These are phyloP conservation scores for Mucor plumbeus DNA, from an alignment of 371 early-diverging fungal species.

Conservation along the genomic window DNA sequence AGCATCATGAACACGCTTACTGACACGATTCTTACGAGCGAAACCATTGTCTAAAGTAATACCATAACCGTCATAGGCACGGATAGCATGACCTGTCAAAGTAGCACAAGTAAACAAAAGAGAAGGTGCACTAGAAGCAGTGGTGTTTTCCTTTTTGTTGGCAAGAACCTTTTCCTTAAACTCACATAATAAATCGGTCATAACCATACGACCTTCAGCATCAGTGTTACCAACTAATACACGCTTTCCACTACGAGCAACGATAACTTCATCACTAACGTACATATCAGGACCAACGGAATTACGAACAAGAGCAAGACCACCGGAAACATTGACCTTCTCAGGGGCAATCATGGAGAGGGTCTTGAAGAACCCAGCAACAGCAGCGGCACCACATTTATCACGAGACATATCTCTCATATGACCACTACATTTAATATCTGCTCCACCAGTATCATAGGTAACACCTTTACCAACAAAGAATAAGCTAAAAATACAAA, in stretches of 20 bases:
- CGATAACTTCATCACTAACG: conserved; percentile 83
- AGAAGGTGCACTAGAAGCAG: conserved; percentile 48
- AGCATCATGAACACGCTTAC: conserved; percentile 67
- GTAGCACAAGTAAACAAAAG: conserved; percentile 87
- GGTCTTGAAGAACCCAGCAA: conserved; percentile 85
- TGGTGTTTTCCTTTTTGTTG: conserved; percentile 48
- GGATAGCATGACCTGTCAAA: conserved; percentile 85
- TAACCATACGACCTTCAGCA: conserved; percentile 92
- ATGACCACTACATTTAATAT: conserved; percentile 81
- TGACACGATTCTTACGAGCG: conserved; percentile 68
- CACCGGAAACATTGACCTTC: conserved; percentile 73
- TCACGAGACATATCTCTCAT: conserved; percentile 92
- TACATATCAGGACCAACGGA: conserved; percentile 81
- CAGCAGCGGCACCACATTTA: conserved; percentile 88
- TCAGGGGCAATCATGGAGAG: conserved; percentile 67
- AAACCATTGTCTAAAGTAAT: conserved; percentile 83
- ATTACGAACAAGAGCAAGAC: conserved; percentile 82
- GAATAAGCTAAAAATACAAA: conserved; percentile 60
- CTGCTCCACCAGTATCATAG: conserved; percentile 91
- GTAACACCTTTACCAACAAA: conserved; percentile 93
- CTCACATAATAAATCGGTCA: conserved; percentile 83
- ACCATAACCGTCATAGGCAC: conserved; percentile 81
- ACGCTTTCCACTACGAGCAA: conserved; percentile 81
- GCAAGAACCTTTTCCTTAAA: conserved; percentile 77
- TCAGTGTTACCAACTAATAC: conserved; percentile 88